Base-by-base conservation (phyloP, 139 green algal species). In the Tetradesmus lagerheimii region DNA sequence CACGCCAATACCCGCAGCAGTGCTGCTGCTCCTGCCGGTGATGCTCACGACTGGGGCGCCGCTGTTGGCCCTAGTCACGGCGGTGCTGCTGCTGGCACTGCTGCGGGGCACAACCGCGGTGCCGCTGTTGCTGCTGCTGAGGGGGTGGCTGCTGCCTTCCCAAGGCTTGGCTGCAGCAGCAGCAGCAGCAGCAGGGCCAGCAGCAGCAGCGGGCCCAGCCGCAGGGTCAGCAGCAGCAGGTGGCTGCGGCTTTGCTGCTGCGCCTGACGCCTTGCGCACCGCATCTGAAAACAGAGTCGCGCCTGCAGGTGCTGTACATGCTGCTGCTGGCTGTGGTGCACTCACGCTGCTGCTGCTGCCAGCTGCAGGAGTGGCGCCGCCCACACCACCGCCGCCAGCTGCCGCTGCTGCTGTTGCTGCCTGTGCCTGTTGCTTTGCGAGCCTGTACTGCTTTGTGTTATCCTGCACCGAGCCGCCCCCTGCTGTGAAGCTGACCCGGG, bases 321-420 rank as follows among this genome's bases (percentile, higher is more conserved):
- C 23, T 71, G 57, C 57, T 83, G 77, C 0, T 53, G 37, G 14
- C 1, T 62, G 77, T 20, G 23, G 2, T 71, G 57, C 23, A 71
- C 8, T 25, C 50, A 25, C 14, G 77, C 77, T 57, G 77, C 77
- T 38, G 15, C 31, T 29, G 34, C 75, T 81, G 34, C 75, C 47
- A 47, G 75, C 75, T 81, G 18, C 31, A 20, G 18, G 5, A 5
- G n/a, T 50, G 4, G 29, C 34, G 25, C 75, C 38, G 11, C 12
- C 31, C 20, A 16, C 79, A 23, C 18, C 41, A 37, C 41, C 79
- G 27, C 16, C 79, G 14, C 18, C 41, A 41, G 79, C 53, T 67
- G 79, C 41, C 39, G 79, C 79, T 38, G 79, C 79, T 50, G 31
- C 41, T 43, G 79, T 85, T 67, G 79, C 79, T 85, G 79, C 79